These are phyloP conservation scores for Echinosophora koreensis DNA, from an alignment of 306 rosid genomes.

Conservation along the genomic window DNA sequence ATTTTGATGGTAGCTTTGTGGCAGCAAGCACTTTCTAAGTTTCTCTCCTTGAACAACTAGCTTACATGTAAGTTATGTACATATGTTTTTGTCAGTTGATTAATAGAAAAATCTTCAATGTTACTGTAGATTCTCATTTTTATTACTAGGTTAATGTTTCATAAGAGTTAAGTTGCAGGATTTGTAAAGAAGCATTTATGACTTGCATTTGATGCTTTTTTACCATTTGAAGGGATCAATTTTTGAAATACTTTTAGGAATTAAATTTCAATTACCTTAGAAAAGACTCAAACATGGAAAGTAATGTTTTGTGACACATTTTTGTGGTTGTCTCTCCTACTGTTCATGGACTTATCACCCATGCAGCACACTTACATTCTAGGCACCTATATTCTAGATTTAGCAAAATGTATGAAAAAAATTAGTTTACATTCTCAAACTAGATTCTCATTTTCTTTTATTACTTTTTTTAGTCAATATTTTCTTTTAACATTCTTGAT, in stretches of 20 bases:
- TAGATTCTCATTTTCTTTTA: not conserved
- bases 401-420: not conserved
- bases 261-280: slow-evolving; percentile 23
- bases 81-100: slow-evolving; percentile 21
- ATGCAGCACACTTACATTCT: not conserved
- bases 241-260: slow-evolving; percentile 14
- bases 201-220: slow-evolving; percentile 33
- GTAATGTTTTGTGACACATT: not conserved
- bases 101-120: slow-evolving; percentile 7
- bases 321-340: not conserved
- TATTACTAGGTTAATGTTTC: slow-evolving; percentile 1
- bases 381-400: not conserved
- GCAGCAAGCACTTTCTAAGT: slow-evolving; percentile 21
- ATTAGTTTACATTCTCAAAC: not conserved
- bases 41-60: slow-evolving; percentile 33
- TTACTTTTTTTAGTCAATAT: not conserved
- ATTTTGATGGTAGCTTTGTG: slow-evolving; percentile 38
- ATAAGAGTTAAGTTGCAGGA: not conserved
- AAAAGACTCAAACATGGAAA: not conserved
- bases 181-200: not conserved
- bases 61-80: not conserved
- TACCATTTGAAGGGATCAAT: slow-evolving; percentile 27
- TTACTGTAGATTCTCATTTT: slow-evolving; percentile 13
- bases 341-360: not conserved
- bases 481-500: slow-evolving; percentile 4